phyloP scores from a whole-genome alignment of 2,329 filamentous ascomycete species.

The Alternaria sp. region DNA sequence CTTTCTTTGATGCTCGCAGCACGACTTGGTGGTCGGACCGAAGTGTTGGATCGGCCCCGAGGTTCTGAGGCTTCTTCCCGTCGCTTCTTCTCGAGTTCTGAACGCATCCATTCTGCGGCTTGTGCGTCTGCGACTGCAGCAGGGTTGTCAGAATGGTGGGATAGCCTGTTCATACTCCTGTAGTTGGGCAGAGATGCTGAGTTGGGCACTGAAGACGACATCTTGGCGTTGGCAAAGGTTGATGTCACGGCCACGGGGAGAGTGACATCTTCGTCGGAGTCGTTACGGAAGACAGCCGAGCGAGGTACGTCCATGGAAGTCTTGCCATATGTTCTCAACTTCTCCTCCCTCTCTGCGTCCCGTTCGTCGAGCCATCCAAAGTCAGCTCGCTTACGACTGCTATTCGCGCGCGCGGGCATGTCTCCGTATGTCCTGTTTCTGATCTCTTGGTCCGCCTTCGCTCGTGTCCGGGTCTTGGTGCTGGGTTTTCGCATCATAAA shows the following conservation, averaged over 20 bases:
- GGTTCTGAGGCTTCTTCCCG: constrained; percentile 33
- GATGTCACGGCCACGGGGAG: constrained; percentile 55
- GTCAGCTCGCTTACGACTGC: constrained; percentile 43
- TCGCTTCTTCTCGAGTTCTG: constrained; percentile 55
- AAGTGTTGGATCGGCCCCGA: constrained; percentile 27
- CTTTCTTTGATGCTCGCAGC: constrained; percentile 49
- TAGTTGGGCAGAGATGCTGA: constrained; percentile 51
- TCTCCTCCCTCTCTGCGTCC: constrained; percentile 34
- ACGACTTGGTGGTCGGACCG: constrained; percentile 47
- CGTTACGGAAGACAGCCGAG: constrained; percentile 26
- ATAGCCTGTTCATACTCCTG: constrained; percentile 35
- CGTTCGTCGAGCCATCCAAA: constrained; percentile 31
- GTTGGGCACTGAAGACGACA: constrained; percentile 53
- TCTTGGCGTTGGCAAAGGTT: constrained; percentile 50
- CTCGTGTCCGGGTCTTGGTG: constrained; percentile 34
- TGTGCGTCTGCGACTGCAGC: constrained; percentile 50
- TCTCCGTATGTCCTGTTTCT: constrained; percentile 23
- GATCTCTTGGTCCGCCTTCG: constrained; percentile 35
- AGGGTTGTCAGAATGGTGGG: constrained; percentile 46
- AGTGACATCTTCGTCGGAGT: constrained; percentile 49
- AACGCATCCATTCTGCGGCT: constrained; percentile 55
- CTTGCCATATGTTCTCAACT: constrained; percentile 31
- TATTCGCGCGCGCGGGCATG: constrained; percentile 42
- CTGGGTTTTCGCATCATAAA: constrained; percentile 34
- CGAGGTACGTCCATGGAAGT: constrained; percentile 30